Conservation (phyloP, 2,329 filamentous ascomycete species). For the Chrysosporium keratinophilum region DNA sequence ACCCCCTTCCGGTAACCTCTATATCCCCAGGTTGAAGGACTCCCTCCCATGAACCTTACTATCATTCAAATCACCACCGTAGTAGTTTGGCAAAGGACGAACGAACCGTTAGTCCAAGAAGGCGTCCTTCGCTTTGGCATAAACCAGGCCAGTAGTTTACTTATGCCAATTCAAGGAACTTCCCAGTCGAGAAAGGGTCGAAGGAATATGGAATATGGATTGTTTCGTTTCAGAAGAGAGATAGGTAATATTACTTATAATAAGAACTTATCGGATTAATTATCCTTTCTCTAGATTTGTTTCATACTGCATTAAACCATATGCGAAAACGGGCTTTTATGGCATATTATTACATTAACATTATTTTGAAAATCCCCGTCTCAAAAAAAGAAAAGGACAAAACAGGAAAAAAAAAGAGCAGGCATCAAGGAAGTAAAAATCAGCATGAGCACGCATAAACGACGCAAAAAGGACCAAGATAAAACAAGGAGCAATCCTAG, state of each 20-base stretch:
- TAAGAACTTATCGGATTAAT: background rate
- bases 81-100: too few relatives aligned
- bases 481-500: background rate
- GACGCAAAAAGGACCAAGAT: background rate
- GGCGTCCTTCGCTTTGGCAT: too few relatives aligned
- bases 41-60: too few relatives aligned
- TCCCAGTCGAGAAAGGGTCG: too few relatives aligned
- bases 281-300: background rate
- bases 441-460: background rate
- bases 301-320: constrained; percentile 11
- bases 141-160: too few relatives aligned
- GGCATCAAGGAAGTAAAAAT: background rate
- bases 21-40: too few relatives aligned
- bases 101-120: too few relatives aligned
- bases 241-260: too few relatives aligned
- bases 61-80: too few relatives aligned
- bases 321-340: background rate
- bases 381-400: background rate
- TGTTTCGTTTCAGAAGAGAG: background rate
- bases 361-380: background rate
- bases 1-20: too few relatives aligned
- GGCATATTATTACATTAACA: constrained; percentile 12
- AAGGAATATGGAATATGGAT: background rate
- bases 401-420: background rate
- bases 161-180: too few relatives aligned